Percentiles rank a stretch among this genome's conserved stretches.
phyloP scores from a whole-genome alignment of 2,329 filamentous ascomycete genomes.

The Xylaria sp. region DNA sequence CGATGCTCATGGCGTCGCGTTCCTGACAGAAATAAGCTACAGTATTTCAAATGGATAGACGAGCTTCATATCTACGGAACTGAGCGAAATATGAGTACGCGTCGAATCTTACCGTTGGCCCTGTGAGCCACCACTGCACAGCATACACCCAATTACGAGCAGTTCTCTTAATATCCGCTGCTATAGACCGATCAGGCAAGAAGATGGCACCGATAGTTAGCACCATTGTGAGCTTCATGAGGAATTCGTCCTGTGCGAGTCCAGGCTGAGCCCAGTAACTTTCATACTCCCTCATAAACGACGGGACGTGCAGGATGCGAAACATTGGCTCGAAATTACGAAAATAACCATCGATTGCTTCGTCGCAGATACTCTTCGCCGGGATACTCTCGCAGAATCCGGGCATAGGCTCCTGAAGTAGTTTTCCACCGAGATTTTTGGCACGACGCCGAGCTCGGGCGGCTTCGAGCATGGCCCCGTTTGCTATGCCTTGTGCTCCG shows the following conservation, averaged over 20 bases:
- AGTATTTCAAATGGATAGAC: background rate
- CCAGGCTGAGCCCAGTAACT: conserved; percentile 35
- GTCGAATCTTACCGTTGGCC: conserved; percentile 37
- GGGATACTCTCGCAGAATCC: conserved; percentile 38
- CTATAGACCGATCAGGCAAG: conserved; percentile 33
- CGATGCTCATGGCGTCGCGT: conserved; percentile 42
- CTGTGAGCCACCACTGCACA: conserved; percentile 47
- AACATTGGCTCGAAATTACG: conserved; percentile 43
- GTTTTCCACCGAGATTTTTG: conserved; percentile 31
- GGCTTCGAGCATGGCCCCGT: conserved; percentile 31
- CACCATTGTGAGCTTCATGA: conserved; percentile 45
- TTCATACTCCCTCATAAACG: conserved; percentile 41
- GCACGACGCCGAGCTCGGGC: conserved; percentile 30
- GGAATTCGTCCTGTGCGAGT: conserved; percentile 18
- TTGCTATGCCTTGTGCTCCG: conserved; percentile 25
- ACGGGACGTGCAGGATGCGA: conserved; percentile 44
- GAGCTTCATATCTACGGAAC: background rate
- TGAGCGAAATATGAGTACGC: background rate
- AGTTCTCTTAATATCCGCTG: conserved; percentile 39
- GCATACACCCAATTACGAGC: conserved; percentile 47
- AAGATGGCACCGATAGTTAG: conserved; percentile 44
- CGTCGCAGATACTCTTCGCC: conserved; percentile 36
- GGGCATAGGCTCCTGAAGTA: conserved; percentile 36
- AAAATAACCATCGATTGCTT: conserved; percentile 41
- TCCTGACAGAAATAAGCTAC: conserved; percentile 33